Base-by-base conservation (phyloP, 2,329 filamentous ascomycete genomes). In the Lithohypha guttulata region DNA sequence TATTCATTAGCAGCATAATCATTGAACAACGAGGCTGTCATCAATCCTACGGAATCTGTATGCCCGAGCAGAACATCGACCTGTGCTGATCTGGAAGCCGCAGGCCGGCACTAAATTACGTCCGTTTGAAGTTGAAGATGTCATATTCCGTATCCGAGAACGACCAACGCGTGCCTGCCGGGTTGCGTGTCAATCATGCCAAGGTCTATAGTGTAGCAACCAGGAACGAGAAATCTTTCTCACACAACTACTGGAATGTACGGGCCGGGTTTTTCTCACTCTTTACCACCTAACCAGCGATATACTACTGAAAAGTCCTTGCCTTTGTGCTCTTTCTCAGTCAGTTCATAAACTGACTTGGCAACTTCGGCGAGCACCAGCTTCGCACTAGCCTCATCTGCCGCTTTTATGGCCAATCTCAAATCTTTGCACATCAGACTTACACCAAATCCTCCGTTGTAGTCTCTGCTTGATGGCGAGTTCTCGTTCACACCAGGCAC, bases 251-350 rank as follows among this genome's bases (percentile, higher is more conserved):
- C n/a, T 25, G 23, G 8, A 9, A 30, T 7, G 9, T 7, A 9
- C 11, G 23, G 20, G 19, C 13, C n/a, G 5, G 13, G 8, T 17
- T 19, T 11, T 31, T 7, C 11, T 39, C 35, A 50, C 41, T 49
- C 45, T 34, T 51, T 50, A n/a, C 50, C 50, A n/a, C 45, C 48
- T 17, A 52, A 21, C 50, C 50, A 52, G 28, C 43, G 37, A 33
- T 87, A 91, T 6, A 91, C 76, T 6, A 89, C 81, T 0, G 81
- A 86, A 59, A 91, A 91, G 56, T 91, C 84, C 42, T 79, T 73
- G 1, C 81, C 80, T 46, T 73, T 72, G 39, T 83, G 73, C 34
- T 68, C 64, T 49, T 70, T 60, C 55, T 79, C 77, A 0, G 79
- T 77, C 19, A 66, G 64, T 47, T 77, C 75, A 52, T 91, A 91